Conservation (phyloP, 2,329 filamentous ascomycete genomes). For the Colletotrichum tropicale region DNA sequence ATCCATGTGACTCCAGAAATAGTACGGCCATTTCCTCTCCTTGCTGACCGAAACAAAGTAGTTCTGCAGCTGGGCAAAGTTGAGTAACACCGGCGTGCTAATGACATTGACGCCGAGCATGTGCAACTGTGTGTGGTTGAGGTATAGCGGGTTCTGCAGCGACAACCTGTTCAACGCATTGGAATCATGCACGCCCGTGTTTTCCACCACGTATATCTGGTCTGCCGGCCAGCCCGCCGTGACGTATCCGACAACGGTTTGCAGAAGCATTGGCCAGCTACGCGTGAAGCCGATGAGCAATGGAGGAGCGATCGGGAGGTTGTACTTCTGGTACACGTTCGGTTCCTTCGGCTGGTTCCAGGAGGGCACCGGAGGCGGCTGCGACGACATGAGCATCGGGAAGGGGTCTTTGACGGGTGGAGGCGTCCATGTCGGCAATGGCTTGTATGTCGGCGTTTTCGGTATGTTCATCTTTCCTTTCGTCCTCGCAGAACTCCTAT, state of each 20-base stretch:
- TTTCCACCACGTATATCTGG: constrained; percentile 64
- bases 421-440: constrained; percentile 25
- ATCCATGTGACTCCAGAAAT: constrained; percentile 64
- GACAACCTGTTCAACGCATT: constrained; percentile 51
- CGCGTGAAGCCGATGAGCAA: constrained; percentile 64
- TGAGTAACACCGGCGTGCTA: constrained; percentile 55
- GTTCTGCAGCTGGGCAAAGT: constrained; percentile 61
- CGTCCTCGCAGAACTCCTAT: background rate
- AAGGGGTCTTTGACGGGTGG: constrained; percentile 48
- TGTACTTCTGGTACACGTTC: constrained; percentile 41
- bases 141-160: constrained; percentile 60
- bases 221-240: constrained; percentile 62
- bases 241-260: constrained; percentile 61
- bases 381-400: constrained; percentile 38
- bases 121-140: constrained; percentile 55
- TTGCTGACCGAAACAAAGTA: constrained; percentile 53
- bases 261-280: constrained; percentile 58
- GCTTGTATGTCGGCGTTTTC: constrained; percentile 11
- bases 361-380: constrained; percentile 43
- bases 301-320: constrained; percentile 46
- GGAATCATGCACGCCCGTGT: constrained; percentile 60
- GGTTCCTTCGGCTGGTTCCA: constrained; percentile 45
- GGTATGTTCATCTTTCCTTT: background rate
- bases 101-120: constrained; percentile 57
- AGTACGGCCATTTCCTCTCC: constrained; percentile 48